These are phyloP conservation scores for Arthrobotrys pseudoclavata DNA, from an alignment of 2,329 filamentous ascomycete genomes.

Conservation along the genomic window DNA sequence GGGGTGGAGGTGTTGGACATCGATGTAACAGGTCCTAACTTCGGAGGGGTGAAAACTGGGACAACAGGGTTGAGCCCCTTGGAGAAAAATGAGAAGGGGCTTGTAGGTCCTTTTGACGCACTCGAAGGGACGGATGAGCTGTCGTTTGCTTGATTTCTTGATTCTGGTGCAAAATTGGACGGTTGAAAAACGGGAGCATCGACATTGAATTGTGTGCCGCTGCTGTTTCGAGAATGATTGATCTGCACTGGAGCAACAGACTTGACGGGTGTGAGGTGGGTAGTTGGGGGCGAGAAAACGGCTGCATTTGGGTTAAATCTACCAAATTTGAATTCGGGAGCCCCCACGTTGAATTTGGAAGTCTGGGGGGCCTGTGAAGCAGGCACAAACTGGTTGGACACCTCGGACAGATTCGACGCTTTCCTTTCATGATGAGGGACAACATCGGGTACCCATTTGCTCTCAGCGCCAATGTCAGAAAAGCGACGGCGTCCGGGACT, in stretches of 20 bases:
- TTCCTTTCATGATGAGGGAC: conserved; percentile 76
- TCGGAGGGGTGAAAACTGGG: conserved; percentile 78
- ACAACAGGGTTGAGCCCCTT: conserved; percentile 81
- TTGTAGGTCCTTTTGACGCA: conserved; percentile 66
- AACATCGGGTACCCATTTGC: conserved; percentile 63
- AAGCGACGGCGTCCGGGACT: conserved; percentile 61
- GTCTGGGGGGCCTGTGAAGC: conserved; percentile 63
- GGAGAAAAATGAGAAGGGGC: conserved; percentile 77
- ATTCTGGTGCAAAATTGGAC: conserved; percentile 54
- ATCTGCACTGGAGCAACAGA: conserved; percentile 21
- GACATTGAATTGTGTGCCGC: conserved; percentile 74
- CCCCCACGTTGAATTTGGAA: conserved; percentile 88
- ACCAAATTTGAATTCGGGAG: conserved; percentile 86
- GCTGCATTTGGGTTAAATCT: conserved; percentile 68
- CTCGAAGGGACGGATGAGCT: conserved; percentile 44
- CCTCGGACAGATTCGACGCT: conserved; percentile 16
- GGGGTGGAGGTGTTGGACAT: conserved; percentile 73
- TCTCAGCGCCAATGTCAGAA: conserved; percentile 35
- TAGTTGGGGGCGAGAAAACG: conserved; percentile 66
- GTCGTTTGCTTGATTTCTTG: conserved; percentile 45
- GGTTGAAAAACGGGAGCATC: conserved; percentile 80
- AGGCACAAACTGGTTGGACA: conserved; percentile 28
- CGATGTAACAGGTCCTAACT: conserved; percentile 68
- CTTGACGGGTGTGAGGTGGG: conserved; percentile 70
- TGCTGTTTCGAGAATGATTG: conserved; percentile 60